Conservation (phyloP, 2,329 filamentous ascomycete species). For the Aspergillus sp. region DNA sequence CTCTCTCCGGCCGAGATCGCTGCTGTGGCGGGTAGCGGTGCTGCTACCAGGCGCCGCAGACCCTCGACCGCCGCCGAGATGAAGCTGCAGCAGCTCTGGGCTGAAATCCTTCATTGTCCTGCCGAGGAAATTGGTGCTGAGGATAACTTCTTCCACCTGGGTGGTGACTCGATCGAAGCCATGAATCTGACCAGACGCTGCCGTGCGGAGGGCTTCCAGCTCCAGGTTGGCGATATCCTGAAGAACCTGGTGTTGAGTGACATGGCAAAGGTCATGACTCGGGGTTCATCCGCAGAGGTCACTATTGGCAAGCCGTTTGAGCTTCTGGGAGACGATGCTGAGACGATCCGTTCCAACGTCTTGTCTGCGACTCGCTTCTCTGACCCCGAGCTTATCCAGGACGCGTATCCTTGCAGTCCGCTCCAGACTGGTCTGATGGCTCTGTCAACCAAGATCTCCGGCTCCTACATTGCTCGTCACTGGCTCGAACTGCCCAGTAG, state of each 20-base stretch:
- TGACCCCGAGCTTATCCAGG: constrained; percentile 17
- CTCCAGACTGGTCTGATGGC: constrained; percentile 32
- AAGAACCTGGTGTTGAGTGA: constrained; percentile 31
- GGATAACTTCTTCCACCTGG: constrained; percentile 24
- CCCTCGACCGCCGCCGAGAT: constrained; percentile 8
- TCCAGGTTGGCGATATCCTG: constrained; percentile 20
- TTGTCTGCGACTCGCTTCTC: constrained; percentile 10
- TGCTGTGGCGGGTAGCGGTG: not conserved
- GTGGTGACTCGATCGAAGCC: constrained; percentile 25
- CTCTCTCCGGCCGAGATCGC: constrained; percentile 6
- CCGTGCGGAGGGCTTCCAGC: constrained; percentile 10
- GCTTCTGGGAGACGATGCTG: constrained; percentile 2
- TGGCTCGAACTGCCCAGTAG: constrained; percentile 26
- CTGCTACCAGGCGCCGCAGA: not conserved
- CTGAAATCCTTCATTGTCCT: constrained; percentile 7
- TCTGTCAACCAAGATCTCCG: constrained; percentile 32
- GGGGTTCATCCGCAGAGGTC: not conserved
- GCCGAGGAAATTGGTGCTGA: constrained; percentile 8
- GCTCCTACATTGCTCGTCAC: constrained; percentile 40
- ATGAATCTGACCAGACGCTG: constrained; percentile 18
- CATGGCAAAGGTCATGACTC: constrained; percentile 26
- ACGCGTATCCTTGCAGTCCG: constrained; percentile 29
- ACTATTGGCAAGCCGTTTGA: constrained; percentile 2
- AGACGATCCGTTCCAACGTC: constrained; percentile 6
- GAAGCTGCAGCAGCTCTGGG: constrained; percentile 12